A percentile compares a stretch with the other conserved stretches of the same genome.
Evolutionary conservation across 139 green algal species (phyloP).

Genomic region (Chlorella ohadii): DNA sequence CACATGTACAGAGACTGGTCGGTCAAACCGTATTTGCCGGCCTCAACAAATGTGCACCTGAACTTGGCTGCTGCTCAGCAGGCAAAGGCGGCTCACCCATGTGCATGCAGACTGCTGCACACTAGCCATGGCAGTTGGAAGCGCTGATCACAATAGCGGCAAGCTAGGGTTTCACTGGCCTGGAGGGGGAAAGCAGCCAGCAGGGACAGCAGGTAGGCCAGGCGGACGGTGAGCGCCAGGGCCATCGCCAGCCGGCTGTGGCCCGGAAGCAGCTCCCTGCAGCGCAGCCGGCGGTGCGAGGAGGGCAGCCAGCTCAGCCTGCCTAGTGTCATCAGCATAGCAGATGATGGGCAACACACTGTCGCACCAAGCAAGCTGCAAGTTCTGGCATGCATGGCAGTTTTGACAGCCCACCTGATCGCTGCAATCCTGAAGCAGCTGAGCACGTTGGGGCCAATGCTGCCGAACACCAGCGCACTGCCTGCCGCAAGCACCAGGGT

Average conservation of each 20-base stretch:
- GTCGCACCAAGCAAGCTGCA: too few relatives aligned
- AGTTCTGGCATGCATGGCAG: too few relatives aligned
- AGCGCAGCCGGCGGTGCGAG: too few relatives aligned
- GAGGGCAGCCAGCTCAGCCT: too few relatives aligned
- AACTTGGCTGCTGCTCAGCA: too few relatives aligned
- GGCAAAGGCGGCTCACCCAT: too few relatives aligned
- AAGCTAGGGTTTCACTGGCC: neutral
- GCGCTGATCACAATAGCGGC: neutral
- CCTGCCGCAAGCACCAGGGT: neutral
- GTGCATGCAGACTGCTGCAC: too few relatives aligned
- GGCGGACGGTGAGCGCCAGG: neutral
- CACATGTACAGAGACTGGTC: too few relatives aligned
- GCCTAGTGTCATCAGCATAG: too few relatives aligned
- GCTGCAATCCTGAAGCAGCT: neutral
- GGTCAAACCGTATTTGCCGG: neutral
- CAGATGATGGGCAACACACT: neutral
- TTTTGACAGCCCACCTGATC: neutral
- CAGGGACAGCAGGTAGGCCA: neutral
- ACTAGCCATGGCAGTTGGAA: too few relatives aligned
- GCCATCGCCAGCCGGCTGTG: neutral
- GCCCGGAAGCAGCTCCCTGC: neutral
- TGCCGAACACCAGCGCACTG: neutral
- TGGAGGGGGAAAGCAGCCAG: neutral
- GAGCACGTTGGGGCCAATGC: neutral
- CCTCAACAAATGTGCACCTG: neutral